Evolutionary conservation across 2,329 filamentous ascomycete species (phyloP).

Genomic region (Colletotrichum tofieldiae): DNA sequence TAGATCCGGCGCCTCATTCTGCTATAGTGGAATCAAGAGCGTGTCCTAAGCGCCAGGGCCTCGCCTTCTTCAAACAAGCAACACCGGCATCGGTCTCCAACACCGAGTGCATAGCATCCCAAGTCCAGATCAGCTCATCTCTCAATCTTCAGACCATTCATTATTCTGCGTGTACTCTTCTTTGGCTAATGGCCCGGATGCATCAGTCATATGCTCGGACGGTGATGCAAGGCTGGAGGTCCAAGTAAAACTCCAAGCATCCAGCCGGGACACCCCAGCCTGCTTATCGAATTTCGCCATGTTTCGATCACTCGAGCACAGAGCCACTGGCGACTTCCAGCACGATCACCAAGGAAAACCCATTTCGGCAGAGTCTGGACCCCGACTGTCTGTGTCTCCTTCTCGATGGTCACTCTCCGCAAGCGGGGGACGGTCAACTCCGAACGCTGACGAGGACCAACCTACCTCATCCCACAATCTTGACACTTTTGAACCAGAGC

Average conservation of each 20-base stretch:
- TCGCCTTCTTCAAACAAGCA: neutral
- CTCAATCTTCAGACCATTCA: too few species aligned
- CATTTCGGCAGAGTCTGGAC: slow-evolving; percentile 9
- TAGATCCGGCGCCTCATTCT: neutral
- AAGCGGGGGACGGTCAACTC: neutral
- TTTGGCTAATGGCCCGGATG: slow-evolving; percentile 1
- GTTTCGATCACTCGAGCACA: slow-evolving; percentile 48
- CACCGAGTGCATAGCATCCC: neutral
- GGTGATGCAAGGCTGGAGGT: slow-evolving; percentile 34
- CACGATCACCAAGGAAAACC: neutral
- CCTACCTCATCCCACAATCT: neutral
- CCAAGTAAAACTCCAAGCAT: slow-evolving; percentile 36
- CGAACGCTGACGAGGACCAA: slow-evolving; percentile 4
- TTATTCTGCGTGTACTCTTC: neutral
- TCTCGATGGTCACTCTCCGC: neutral
- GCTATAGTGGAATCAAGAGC: neutral
- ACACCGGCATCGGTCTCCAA: neutral
- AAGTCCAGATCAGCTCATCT: neutral
- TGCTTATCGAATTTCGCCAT: slow-evolving; percentile 31
- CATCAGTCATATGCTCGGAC: slow-evolving; percentile 32
- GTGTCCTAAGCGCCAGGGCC: neutral
- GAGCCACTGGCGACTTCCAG: slow-evolving; percentile 45
- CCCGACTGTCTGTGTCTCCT: neutral
- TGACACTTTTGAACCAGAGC: neutral
- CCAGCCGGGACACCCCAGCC: slow-evolving; percentile 19